Evolutionary conservation across 2,329 filamentous ascomycete genomes (phyloP).

Genomic region (Neonectria hederae): DNA sequence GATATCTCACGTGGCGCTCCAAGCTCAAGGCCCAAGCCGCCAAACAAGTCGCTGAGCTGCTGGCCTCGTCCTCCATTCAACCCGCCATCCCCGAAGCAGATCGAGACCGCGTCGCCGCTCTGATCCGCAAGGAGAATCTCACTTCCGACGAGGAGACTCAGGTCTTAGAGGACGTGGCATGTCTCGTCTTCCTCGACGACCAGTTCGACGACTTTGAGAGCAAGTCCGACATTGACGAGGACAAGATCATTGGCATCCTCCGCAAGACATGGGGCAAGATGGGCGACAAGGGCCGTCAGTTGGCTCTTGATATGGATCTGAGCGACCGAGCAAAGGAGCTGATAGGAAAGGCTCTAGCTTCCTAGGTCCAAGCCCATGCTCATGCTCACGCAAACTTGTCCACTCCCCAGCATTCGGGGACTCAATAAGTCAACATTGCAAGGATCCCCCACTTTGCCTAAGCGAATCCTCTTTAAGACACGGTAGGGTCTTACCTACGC

Average conservation of each 20-base stretch:
- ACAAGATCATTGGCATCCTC: slow-evolving; percentile 77
- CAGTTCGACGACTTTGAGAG: slow-evolving; percentile 84
- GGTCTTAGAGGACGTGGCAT: slow-evolving; percentile 85
- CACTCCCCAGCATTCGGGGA: not conserved
- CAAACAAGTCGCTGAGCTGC: slow-evolving; percentile 63
- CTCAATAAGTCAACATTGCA: not conserved
- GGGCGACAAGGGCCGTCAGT: slow-evolving; percentile 67
- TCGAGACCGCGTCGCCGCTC: slow-evolving; percentile 69
- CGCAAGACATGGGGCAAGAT: slow-evolving; percentile 82
- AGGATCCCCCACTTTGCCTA: not conserved
- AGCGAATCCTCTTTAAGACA: not conserved
- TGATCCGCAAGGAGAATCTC: slow-evolving; percentile 83
- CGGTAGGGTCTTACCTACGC: not conserved
- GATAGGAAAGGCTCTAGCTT: slow-evolving; percentile 68
- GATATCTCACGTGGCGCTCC: slow-evolving; percentile 83
- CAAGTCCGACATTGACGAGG: slow-evolving; percentile 73
- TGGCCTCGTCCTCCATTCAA: slow-evolving; percentile 49
- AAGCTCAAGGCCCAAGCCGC: slow-evolving; percentile 75
- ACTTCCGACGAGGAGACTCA: slow-evolving; percentile 70
- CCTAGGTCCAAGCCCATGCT: slow-evolving; percentile 10
- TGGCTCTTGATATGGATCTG: slow-evolving; percentile 74
- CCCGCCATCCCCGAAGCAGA: slow-evolving; percentile 58
- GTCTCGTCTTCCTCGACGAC: slow-evolving; percentile 87
- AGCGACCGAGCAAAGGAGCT: slow-evolving; percentile 69
- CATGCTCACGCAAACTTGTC: not conserved